Evolutionary conservation across 495 filamentous ascomycete species (phyloP), one percentile per base, ranked within the genome.

Genomic region (Penicillium alfredii): DNA sequence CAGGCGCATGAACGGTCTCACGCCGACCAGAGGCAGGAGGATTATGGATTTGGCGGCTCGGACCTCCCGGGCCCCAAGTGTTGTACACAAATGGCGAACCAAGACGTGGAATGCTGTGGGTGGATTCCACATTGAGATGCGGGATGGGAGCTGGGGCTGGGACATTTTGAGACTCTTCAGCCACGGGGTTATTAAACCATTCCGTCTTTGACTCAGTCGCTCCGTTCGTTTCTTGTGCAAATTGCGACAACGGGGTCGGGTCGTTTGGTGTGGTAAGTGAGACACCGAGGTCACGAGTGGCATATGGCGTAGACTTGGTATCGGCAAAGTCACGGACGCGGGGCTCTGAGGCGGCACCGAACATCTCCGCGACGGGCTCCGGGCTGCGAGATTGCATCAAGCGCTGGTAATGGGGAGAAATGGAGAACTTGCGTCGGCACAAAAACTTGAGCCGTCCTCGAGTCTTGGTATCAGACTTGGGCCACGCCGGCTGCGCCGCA

Each of bases 231-330:
- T 58, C 58, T 24, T 64, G 55, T n/a, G 76, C 58, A 20, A 86
- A 54, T 42, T 74, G 71, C 12, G 86, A 76, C 34, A 97, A 58
- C 0, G 84, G 80, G 28, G 77, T 82, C 21, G 82, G 73, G 9
- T 88, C 74, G 6, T 84, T 84, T 60, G 84, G 88, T 12, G 87
- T 73, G 3, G 79, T 74, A 22, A 98, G 76, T 22, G 92, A 96
- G 23, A 94, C 64, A 26, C 85, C 81, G 64, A 97, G 82, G 36
- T 92, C 88, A 27, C 84, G 81, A 8, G 82, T 86, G 3, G 79
- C 64, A 51, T 79, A 81, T 14, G 67, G 52, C 10, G 62, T 42
- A 10, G 61, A 54, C n/a, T 39, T 51, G 9, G 44, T 54, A 11
- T 50, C 40, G 16, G 59, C 41, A 18, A 48, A 33, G 45, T 35